These are phyloP conservation scores for Euphorbia tirucalli DNA, from an alignment of 345 rosid genomes.

Conservation along the genomic window DNA sequence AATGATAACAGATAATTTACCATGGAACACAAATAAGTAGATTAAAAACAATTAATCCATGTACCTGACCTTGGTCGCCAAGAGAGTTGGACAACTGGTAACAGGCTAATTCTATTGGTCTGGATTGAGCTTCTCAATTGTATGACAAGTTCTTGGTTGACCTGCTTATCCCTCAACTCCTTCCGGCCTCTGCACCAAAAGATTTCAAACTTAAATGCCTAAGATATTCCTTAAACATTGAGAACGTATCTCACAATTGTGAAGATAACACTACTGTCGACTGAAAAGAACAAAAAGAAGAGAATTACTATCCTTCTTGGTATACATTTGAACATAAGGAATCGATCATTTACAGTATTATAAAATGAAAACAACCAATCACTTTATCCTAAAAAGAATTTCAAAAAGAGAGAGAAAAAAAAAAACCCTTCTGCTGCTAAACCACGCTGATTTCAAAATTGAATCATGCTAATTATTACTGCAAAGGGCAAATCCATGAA, in stretches of 20 bases:
- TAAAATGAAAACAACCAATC: background rate
- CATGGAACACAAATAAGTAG: background rate
- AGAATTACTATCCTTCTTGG: background rate
- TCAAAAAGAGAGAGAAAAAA: background rate
- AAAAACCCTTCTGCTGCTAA: too few relatives aligned
- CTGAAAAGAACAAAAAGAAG: background rate
- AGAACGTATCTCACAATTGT: background rate
- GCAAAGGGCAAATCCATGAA: background rate
- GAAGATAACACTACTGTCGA: background rate
- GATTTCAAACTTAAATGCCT: constrained; percentile 2
- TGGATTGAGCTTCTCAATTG: constrained; percentile 30
- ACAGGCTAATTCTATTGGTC: constrained; percentile 52
- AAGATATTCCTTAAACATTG: too few relatives aligned
- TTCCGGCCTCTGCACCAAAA: constrained; percentile 50
- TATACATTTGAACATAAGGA: background rate
- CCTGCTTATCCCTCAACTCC: constrained; percentile 56
- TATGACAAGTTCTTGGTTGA: constrained; percentile 11
- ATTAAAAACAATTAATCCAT: constrained; percentile 17
- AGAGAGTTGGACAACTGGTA: constrained; percentile 62
- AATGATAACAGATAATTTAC: background rate
- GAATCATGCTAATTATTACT: background rate
- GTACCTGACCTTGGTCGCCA: constrained; percentile 99
- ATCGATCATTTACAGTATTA: background rate
- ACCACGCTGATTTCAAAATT: background rate
- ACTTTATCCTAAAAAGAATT: background rate